phyloP scores from a whole-genome alignment of 805 yeast genomes.

The Candida oleophila region DNA sequence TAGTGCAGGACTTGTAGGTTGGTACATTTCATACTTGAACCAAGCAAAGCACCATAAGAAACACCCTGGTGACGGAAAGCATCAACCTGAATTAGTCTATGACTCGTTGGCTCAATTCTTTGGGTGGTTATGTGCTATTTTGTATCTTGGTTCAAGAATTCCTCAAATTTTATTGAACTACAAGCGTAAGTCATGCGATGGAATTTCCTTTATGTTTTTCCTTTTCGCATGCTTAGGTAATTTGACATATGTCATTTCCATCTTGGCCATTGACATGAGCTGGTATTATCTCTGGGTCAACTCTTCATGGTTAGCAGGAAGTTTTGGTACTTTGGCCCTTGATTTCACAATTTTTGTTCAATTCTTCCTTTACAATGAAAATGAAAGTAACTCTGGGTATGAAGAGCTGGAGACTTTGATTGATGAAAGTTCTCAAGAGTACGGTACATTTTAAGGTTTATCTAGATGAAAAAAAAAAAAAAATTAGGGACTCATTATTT shows the following conservation, averaged over 20 bases:
- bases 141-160: slow-evolving; percentile 82
- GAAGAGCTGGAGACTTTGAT: slow-evolving; percentile 1
- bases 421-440: background rate
- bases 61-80: slow-evolving; percentile 24
- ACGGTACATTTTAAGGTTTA: background rate
- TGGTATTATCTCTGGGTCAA: slow-evolving; percentile 73
- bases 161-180: slow-evolving; percentile 90
- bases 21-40: slow-evolving; percentile 65
- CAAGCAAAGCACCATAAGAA: slow-evolving; percentile 38
- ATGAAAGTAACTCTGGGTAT: slow-evolving; percentile 5
- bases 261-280: slow-evolving; percentile 71
- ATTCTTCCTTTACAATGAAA: slow-evolving; percentile 71
- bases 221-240: slow-evolving; percentile 95
- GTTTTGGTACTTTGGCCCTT: slow-evolving; percentile 79
- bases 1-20: slow-evolving; percentile 80
- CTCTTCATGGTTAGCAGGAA: slow-evolving; percentile 90
- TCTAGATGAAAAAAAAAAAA: background rate
- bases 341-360: slow-evolving; percentile 85
- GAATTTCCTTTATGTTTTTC: slow-evolving; percentile 90
- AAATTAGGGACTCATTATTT: background rate
- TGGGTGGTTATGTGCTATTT: slow-evolving; percentile 76
- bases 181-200: slow-evolving; percentile 89
- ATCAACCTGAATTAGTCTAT: slow-evolving; percentile 51
- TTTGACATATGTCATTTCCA: slow-evolving; percentile 84
- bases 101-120: slow-evolving; percentile 82